Evolutionary conservation across 495 filamentous ascomycete genomes (phyloP).

Genomic region (Trichodelitschia bisporula): DNA sequence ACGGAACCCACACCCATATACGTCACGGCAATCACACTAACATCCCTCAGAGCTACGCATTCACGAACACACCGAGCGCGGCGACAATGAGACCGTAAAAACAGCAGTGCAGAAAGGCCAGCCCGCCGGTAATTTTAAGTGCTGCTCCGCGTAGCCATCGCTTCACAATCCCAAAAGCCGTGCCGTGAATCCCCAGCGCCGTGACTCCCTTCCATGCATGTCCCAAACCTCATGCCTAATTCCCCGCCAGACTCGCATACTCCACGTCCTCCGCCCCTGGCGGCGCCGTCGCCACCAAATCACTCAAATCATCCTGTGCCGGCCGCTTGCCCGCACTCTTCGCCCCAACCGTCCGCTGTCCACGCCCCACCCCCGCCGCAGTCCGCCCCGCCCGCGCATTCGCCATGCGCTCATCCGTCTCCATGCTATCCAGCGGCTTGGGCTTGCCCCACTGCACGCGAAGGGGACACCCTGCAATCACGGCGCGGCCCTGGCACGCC

Average conservation of each 20-base stretch:
- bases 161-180: no score
- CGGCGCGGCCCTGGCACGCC: slow-evolving; percentile 65
- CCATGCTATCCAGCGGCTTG: slow-evolving; percentile 70
- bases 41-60: slow-evolving; percentile 44
- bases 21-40: neutral
- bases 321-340: no score
- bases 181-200: no score
- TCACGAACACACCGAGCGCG: slow-evolving; percentile 72
- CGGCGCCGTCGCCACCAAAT: slow-evolving; percentile 34
- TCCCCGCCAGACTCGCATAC: slow-evolving; percentile 67
- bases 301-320: slow-evolving; percentile 25
- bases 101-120: slow-evolving; percentile 8
- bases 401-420: slow-evolving; percentile 50
- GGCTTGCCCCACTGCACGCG: slow-evolving; percentile 80
- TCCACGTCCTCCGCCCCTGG: slow-evolving; percentile 60
- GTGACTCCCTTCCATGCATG: no score
- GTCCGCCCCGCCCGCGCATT: slow-evolving; percentile 52
- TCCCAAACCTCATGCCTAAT: slow-evolving; percentile 26
- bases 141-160: no score
- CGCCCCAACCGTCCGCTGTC: slow-evolving; percentile 10
- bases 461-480: slow-evolving; percentile 64
- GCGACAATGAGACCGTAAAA: slow-evolving; percentile 64
- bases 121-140: no score
- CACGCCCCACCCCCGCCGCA: slow-evolving; percentile 25
- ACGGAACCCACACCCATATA: slow-evolving; percentile 12